Conservation (phyloP, 1,139 yeast species). For the Magnusiomyces paraingens region DNA sequence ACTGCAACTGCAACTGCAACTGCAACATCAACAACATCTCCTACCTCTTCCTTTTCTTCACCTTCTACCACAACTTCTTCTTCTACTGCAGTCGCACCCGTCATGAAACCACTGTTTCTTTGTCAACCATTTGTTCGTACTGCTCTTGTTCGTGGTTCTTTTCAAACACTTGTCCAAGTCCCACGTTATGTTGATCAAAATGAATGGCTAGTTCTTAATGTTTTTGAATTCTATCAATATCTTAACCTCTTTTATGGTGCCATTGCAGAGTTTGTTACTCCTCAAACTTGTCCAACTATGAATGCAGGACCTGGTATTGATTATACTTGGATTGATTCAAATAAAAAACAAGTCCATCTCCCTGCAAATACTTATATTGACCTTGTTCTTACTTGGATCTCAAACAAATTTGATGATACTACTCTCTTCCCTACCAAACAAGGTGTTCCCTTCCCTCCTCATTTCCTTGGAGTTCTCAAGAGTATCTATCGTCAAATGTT, state of each 20-base stretch:
- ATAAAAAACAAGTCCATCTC: constrained; percentile 68
- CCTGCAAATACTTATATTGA: constrained; percentile 95
- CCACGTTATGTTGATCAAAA: constrained; percentile 92
- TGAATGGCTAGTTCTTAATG: constrained; percentile 93
- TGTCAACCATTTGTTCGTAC: constrained; percentile 93
- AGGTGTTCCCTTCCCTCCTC: constrained; percentile 87
- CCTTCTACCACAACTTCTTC: constrained; percentile 19
- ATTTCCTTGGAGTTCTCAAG: constrained; percentile 73
- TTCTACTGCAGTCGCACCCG: constrained; percentile 20
- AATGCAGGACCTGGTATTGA: constrained; percentile 91
- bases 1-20: background rate
- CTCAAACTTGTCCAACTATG: constrained; percentile 88
- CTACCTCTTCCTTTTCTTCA: constrained; percentile 1
- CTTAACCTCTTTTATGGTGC: constrained; percentile 84
- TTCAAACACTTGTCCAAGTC: constrained; percentile 87
- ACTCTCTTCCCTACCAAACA: constrained; percentile 85
- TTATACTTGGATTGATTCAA: constrained; percentile 83
- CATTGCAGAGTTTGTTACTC: constrained; percentile 80
- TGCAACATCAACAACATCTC: background rate
- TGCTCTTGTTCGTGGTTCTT: constrained; percentile 94
- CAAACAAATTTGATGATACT: constrained; percentile 81
- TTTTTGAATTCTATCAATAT: constrained; percentile 83
- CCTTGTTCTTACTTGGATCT: constrained; percentile 85
- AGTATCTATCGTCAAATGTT: constrained; percentile 89
- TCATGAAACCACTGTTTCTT: constrained; percentile 54